Percentiles rank a stretch among this genome's conserved stretches.
These are phyloP conservation scores for Aspergillus conjunctus DNA, from an alignment of 495 filamentous ascomycete species.

Conservation along the genomic window DNA sequence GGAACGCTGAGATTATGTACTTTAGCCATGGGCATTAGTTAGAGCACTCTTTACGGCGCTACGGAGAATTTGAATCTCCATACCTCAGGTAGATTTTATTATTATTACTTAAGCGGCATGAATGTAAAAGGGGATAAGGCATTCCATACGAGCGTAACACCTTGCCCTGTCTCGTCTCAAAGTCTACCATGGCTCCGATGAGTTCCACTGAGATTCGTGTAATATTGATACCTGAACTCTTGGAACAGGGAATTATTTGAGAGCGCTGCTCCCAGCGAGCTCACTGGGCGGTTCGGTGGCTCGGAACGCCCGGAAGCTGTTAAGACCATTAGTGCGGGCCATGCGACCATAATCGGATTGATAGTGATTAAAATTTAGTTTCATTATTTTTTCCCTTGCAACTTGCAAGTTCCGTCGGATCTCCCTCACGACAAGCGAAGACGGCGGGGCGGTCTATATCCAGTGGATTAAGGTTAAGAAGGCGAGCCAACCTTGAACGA, in stretches of 20 bases:
- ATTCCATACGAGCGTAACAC: background rate
- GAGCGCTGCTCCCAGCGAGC: no score
- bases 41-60: background rate
- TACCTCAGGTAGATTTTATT: no score
- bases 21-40: background rate
- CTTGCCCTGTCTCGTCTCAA: background rate
- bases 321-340: background rate
- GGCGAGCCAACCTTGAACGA: conserved; percentile 1
- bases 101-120: no score
- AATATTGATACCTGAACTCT: no score
- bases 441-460: background rate
- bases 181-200: background rate
- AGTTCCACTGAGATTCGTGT: no score
- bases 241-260: no score
- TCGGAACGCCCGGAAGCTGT: conserved; percentile 10
- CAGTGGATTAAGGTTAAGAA: conserved; percentile 10
- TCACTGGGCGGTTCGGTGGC: background rate
- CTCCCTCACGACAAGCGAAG: background rate
- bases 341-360: background rate
- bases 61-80: background rate
- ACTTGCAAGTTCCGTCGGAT: background rate
- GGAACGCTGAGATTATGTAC: background rate
- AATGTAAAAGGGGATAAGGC: no score
- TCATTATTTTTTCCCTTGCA: background rate
- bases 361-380: background rate